A percentile compares a stretch with the other conserved stretches of the same genome.
These are phyloP conservation scores for Zygosaccharomyces pseudobailii DNA, from an alignment of 1,139 yeast genomes.

Conservation along the genomic window DNA sequence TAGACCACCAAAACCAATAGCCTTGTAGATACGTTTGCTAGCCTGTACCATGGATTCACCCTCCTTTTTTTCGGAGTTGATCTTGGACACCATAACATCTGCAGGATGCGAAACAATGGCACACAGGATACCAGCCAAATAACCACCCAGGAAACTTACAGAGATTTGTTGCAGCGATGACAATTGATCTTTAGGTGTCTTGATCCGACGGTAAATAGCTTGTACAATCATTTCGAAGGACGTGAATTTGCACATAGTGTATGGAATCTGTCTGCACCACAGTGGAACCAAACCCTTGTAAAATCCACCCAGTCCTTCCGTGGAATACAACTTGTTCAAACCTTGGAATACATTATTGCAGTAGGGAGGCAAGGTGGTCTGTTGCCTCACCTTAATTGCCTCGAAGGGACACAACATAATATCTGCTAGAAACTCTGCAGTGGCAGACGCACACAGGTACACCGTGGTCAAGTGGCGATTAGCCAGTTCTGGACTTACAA, in stretches of 20 bases:
- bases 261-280: slow-evolving; percentile 94
- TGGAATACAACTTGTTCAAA: slow-evolving; percentile 56
- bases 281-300: slow-evolving; percentile 86
- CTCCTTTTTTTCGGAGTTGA: slow-evolving; percentile 67
- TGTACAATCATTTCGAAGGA: slow-evolving; percentile 87
- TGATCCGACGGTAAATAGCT: slow-evolving; percentile 53
- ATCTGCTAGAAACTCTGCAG: slow-evolving; percentile 92
- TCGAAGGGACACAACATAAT: slow-evolving; percentile 86
- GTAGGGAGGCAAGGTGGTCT: slow-evolving; percentile 83
- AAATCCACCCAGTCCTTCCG: slow-evolving; percentile 66
- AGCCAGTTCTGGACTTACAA: slow-evolving; percentile 63
- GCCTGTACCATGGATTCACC: slow-evolving; percentile 67
- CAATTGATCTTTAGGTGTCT: slow-evolving; percentile 51
- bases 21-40: slow-evolving; percentile 63
- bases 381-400: slow-evolving; percentile 88
- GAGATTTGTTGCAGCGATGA: slow-evolving; percentile 74
- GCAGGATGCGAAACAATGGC: slow-evolving; percentile 96
- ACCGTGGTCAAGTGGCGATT: slow-evolving; percentile 65
- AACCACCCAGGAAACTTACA: slow-evolving; percentile 89
- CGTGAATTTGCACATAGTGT: slow-evolving; percentile 94
- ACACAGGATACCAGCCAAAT: slow-evolving; percentile 93
- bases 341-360: slow-evolving; percentile 64
- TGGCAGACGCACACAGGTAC: slow-evolving; percentile 79
- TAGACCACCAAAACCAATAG: slow-evolving; percentile 82
- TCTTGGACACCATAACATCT: slow-evolving; percentile 92